Base-by-base conservation (phyloP, 352 stramenopile species). In the Plasmopara muralis region DNA sequence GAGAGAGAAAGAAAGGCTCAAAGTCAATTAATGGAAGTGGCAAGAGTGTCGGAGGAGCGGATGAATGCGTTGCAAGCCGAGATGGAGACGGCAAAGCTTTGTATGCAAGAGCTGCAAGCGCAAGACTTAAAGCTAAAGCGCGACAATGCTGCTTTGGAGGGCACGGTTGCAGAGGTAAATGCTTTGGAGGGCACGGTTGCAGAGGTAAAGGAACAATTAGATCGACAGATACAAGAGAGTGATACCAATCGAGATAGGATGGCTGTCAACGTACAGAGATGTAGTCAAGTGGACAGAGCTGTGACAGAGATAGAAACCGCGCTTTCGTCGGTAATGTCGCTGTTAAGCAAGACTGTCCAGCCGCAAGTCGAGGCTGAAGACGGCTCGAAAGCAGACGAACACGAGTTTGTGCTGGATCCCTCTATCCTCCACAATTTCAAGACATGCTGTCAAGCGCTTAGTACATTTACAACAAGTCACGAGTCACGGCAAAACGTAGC, bases 291-390 rank as follows among this genome's bases (percentile, higher is more conserved):
- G 16, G 49, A 68, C 5, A 60, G 72, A 18, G 38, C 37, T 5
- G 34, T 74, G 18, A 57, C 49, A 15, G 62, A 81, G 28, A 45
- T 85, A 35, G 60, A 85, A 15, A 57, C 71, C 13, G 67, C 66
- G 13, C 16, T 78, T 12, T 47, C 25, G 0, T 51, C 49, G 15
- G 43, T 60, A 0, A 18, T 29, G 1, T 57, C 66, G 29, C 59
- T 70, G 15, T 4, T 34, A 12, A 39, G 40, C 0, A 55, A 56
- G 10, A 18, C 31, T 16, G 0, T 16, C 43, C 10, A 40, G 12
- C 29, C 16, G 34, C 43, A 44, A 31, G 13, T 5, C 20, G 35
- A 6, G 48, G 5, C 16, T 0, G 7, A 40, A 1, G 15, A n/a
- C 12, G 25, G 46, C 13, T 12, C 31, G 6, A 4, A 35, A 35